Base-by-base conservation (phyloP, 2,329 filamentous ascomycete species). In the Talaromyces amestolkiae region DNA sequence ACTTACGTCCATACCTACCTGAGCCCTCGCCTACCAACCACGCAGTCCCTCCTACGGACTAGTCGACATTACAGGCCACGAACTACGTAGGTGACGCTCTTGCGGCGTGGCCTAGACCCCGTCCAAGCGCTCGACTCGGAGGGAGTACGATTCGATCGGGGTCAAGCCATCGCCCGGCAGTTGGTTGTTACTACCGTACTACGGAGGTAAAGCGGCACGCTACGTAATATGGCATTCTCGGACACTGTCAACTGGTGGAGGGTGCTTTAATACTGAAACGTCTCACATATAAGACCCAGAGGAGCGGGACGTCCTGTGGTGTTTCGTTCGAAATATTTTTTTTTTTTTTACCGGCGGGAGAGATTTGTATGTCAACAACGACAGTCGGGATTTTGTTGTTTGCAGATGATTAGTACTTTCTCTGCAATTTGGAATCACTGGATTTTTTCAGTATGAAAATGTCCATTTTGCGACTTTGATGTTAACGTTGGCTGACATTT, bases 211-310 rank as follows among this genome's bases (percentile, higher is more conserved):
- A 54, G 51, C 51, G 51, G 27, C n/a, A 35, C 8, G 27, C 51
- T 54, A 54, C 51, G 51, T 54, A 54, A 54, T 54, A 54, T 54
- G 49, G 51, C 51, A 54, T 35, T 13, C n/a, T 27, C 15, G 22
- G 19, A 47, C 47, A 10, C 15, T 31, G 24, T 45, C n/a, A 10
- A 13, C 6, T 27, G 27, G 47, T 31, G 47, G 47, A 51, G 24
- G 24, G 41, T n/a, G 17, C 15, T 19, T 24, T 24, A 51, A 27
- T 31, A 31, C 4, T 22, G 51, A 19, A 19, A 37, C 51, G 31
- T 54, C 51, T 22, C 51, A 54, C 35, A 31, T 31, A 54, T 27
- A 27, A 54, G 51, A 35, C 5, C 31, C 51, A 22, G n/a, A n/a
- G 45, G 6, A 27, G 11, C 47, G 22, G 22, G 51, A 37, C 9